phyloP scores from a whole-genome alignment of 108 stramenopile species.

The Nitzschia sp. region DNA sequence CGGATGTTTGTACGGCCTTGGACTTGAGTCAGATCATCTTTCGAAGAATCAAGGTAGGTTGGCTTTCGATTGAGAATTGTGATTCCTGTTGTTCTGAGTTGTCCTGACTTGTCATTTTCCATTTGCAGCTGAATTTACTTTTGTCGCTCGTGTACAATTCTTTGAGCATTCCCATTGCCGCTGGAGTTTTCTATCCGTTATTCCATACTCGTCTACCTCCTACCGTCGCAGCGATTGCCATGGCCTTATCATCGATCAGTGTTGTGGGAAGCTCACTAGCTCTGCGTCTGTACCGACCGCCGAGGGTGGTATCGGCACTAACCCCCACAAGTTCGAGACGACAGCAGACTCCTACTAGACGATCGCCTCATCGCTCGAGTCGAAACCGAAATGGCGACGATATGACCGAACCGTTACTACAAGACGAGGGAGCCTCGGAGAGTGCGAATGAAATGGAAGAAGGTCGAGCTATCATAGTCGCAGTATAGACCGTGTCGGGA shows the following conservation, averaged over 20 bases:
- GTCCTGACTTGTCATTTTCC: background rate
- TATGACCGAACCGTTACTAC: constrained; percentile 10
- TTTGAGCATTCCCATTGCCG: constrained; percentile 93
- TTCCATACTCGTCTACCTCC: constrained; percentile 84
- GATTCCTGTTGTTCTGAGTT: background rate
- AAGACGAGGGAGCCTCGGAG: background rate
- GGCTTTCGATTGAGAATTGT: too few species aligned
- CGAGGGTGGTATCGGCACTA: constrained; percentile 17
- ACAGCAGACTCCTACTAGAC: too few species aligned
- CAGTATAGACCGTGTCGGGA: constrained; percentile 5
- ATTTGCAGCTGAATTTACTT: constrained; percentile 29
- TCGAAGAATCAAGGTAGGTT: constrained; percentile 82
- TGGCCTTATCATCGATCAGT: constrained; percentile 91
- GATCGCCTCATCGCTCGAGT: background rate
- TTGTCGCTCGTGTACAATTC: constrained; percentile 97
- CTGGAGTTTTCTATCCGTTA: constrained; percentile 91
- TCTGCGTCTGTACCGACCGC: constrained; percentile 74
- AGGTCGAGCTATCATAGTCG: constrained; percentile 7
- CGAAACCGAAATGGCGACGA: background rate
- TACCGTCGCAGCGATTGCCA: constrained; percentile 91
- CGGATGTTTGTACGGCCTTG: constrained; percentile 90
- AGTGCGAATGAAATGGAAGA: constrained; percentile 7
- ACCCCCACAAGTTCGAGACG: background rate
- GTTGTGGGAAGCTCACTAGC: constrained; percentile 81
- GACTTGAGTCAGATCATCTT: constrained; percentile 90